Percentiles rank a stretch among this genome's conserved stretches.
Evolutionary conservation across 192 early-diverging fungal species (phyloP).

Genomic region (Coemansia sp.): DNA sequence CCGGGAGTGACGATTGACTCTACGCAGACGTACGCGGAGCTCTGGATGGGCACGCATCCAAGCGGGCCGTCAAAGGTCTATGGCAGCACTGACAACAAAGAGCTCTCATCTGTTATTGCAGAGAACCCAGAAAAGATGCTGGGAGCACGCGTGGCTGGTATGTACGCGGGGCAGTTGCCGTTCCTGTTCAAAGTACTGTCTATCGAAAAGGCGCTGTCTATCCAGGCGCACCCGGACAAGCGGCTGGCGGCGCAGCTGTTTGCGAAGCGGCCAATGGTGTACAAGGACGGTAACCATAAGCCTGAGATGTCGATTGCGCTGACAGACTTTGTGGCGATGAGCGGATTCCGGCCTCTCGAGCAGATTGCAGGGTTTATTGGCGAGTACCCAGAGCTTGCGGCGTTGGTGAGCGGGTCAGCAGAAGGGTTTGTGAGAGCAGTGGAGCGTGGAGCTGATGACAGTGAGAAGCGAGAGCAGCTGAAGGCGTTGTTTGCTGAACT

Average conservation of each 20-base stretch:
- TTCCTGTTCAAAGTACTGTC: conserved; percentile 97
- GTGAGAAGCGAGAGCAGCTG: conserved; percentile 46
- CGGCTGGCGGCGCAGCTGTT: conserved; percentile 71
- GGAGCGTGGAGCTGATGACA: conserved; percentile 26
- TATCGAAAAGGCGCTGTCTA: conserved; percentile 85
- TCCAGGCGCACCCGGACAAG: conserved; percentile 98
- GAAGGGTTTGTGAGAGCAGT: conserved; percentile 29
- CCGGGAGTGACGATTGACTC: conserved; percentile 59
- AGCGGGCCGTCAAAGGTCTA: conserved; percentile 72
- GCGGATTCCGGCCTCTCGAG: conserved; percentile 81
- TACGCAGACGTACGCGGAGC: conserved; percentile 85
- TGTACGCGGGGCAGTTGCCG: conserved; percentile 80
- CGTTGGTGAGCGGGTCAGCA: neutral
- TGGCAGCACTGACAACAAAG: conserved; percentile 48
- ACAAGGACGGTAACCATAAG: conserved; percentile 94
- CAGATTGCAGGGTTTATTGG: conserved; percentile 68
- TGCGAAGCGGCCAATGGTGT: conserved; percentile 68
- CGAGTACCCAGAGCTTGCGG: conserved; percentile 74
- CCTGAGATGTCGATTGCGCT: conserved; percentile 97
- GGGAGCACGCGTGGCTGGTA: conserved; percentile 52
- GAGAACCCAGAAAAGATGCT: conserved; percentile 56
- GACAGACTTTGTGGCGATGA: conserved; percentile 92
- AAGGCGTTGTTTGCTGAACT: conserved; percentile 59
- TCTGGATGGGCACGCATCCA: conserved; percentile 99
- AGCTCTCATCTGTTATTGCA: conserved; percentile 56